Base-by-base conservation (phyloP, 2,329 filamentous ascomycete species). In the Trichoderma lentiforme region DNA sequence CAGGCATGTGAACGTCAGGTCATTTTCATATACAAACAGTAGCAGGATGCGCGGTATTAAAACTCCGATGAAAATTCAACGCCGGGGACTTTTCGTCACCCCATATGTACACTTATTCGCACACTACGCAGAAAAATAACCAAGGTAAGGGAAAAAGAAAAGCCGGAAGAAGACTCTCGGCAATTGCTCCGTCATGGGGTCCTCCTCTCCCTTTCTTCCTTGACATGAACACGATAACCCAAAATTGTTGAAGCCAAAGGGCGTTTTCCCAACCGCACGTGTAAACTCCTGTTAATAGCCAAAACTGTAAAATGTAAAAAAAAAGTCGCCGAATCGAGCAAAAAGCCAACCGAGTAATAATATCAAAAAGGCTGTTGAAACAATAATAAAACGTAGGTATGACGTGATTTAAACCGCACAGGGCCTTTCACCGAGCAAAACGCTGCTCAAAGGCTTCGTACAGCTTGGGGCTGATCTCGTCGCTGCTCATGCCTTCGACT, bases 381-480 rank as follows among this genome's bases (percentile, higher is more conserved):
- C 36, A 68, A 53, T 34, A 39, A 36, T 53, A 26, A 62, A 21
- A 28, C 21, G n/a, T 47, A 60, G 15, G 51, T 24, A 18, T 26
- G 21, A 32, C 21, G 26, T 15, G 26, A 4, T 32, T 26, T 21
- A 24, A 30, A 26, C n/a, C 4, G 30, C 8, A 9, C 4, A 43
- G n/a, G 28, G 24, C 30, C 30, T 7, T 24, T 73, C 56, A 73
- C 15, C 28, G 67, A 56, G 79, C 77, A 71, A 98, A 98, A 71
- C 92, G 88, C 78, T 85, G 89, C 83, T 93, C 91, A 80, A 99
- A 93, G 82, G 97, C 94, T 9, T 85, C 83, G 78, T 94, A 93
- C 32, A 99, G 85, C 84, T 94, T 91, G n/a, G 96, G 96, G 69
- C 88, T 95, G 76, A 99, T 99, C 83, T 98, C 96, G 79, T 99